These are phyloP conservation scores for Alternaria conjuncta DNA, from an alignment of 2,329 filamentous ascomycete species.

Conservation along the genomic window DNA sequence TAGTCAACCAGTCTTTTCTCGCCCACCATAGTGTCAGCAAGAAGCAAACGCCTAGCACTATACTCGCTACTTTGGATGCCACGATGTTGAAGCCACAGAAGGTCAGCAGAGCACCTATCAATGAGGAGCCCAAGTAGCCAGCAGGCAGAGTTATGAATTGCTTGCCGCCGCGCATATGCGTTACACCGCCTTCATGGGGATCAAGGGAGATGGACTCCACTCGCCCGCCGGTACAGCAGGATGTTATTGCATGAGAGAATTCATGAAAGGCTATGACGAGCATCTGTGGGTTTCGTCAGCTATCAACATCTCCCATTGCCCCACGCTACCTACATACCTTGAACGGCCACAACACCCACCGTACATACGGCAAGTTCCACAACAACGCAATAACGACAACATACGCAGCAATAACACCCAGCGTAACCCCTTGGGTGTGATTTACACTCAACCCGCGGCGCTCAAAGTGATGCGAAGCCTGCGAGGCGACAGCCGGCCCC, in stretches of 20 bases:
- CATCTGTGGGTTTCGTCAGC: constrained; percentile 14
- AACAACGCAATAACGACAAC: constrained; percentile 75
- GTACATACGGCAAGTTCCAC: constrained; percentile 81
- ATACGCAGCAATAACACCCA: constrained; percentile 75
- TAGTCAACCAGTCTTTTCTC: constrained; percentile 77
- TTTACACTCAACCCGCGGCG: constrained; percentile 66
- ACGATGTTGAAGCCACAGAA: constrained; percentile 85
- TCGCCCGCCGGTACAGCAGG: constrained; percentile 73
- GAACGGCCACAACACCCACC: constrained; percentile 79
- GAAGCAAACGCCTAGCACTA: constrained; percentile 76
- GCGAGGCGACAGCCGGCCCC: constrained; percentile 28
- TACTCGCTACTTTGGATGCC: constrained; percentile 78
- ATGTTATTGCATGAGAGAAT: constrained; percentile 75
- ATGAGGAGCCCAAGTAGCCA: constrained; percentile 76
- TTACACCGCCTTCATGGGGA: constrained; percentile 78
- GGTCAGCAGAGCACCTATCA: constrained; percentile 78
- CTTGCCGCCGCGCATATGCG: constrained; percentile 76
- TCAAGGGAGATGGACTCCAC: constrained; percentile 78
- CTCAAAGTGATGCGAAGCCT: constrained; percentile 46
- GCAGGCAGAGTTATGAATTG: constrained; percentile 75
- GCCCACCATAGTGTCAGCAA: constrained; percentile 84
- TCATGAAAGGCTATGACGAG: constrained; percentile 84
- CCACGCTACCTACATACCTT: constrained; percentile 60
- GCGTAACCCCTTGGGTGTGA: constrained; percentile 72
- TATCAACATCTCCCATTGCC: background rate